A percentile compares a stretch with the other conserved stretches of the same genome.
Evolutionary conservation across 495 filamentous ascomycete genomes (phyloP).

Genomic region (Geopyxis carbonaria): DNA sequence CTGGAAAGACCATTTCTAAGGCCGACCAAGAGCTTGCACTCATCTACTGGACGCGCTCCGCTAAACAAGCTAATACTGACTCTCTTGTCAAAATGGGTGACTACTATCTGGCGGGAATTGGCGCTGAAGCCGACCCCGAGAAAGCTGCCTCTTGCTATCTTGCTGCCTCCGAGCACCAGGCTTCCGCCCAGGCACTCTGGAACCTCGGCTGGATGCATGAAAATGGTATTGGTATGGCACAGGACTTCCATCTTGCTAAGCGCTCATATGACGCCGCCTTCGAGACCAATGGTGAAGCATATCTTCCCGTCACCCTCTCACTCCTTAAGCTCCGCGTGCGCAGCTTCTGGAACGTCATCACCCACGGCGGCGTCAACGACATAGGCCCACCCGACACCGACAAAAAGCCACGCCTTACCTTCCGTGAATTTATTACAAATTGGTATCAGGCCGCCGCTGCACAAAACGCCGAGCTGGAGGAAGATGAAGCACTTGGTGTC

Average conservation of each 20-base stretch:
- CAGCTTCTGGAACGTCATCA: conserved; percentile 87
- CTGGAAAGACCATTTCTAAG: background rate
- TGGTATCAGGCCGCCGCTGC: conserved; percentile 23
- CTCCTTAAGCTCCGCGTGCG: conserved; percentile 68
- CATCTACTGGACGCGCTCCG: conserved; percentile 91
- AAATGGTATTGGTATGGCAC: conserved; percentile 79
- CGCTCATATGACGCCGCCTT: conserved; percentile 84
- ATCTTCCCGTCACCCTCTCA: conserved; percentile 81
- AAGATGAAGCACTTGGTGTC: conserved; percentile 14
- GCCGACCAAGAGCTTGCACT: conserved; percentile 42
- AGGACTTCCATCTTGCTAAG: conserved; percentile 96
- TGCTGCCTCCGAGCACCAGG: conserved; percentile 72
- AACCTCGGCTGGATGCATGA: conserved; percentile 99
- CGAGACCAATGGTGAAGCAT: conserved; percentile 80
- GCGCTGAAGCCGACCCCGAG: conserved; percentile 53
- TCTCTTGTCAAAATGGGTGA: conserved; percentile 96
- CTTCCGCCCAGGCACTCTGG: conserved; percentile 88
- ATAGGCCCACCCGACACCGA: conserved; percentile 46
- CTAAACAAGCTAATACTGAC: conserved; percentile 85
- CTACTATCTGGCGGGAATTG: conserved; percentile 74
- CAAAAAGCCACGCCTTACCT: conserved; percentile 13
- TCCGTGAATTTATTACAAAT: conserved; percentile 22
- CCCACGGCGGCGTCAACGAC: conserved; percentile 69
- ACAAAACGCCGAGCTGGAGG: conserved; percentile 29
- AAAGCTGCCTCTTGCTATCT: conserved; percentile 89